Conservation (phyloP, 148 eudicot genomes). For the Cornus kousa region DNA sequence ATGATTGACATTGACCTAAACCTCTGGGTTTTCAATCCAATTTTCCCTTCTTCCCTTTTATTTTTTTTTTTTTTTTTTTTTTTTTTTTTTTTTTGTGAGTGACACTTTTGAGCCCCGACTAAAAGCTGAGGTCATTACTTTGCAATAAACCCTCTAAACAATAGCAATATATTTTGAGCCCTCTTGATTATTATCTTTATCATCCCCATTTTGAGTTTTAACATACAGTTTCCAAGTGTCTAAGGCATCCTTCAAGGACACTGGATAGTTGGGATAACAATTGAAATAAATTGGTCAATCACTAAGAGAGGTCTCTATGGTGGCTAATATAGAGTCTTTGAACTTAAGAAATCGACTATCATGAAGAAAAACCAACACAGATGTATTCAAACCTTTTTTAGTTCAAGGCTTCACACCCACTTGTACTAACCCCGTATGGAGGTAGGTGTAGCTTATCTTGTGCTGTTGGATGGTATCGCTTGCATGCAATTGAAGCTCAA, state of each 20-base stretch:
- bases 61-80: too few relatives aligned
- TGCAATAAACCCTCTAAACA: not conserved
- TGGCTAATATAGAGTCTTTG: too few relatives aligned
- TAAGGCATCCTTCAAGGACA: not conserved
- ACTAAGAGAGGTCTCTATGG: too few relatives aligned
- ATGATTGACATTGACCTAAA: too few relatives aligned
- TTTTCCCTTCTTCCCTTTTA: too few relatives aligned
- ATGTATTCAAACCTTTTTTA: not conserved
- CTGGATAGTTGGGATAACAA: not conserved
- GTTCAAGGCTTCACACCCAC: constrained; percentile 6
- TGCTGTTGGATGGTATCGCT: not conserved
- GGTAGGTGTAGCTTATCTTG: not conserved
- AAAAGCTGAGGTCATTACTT: too few relatives aligned
- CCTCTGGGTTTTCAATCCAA: too few relatives aligned
- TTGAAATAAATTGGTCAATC: too few relatives aligned
- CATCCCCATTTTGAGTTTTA: not conserved
- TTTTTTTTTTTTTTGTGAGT: too few relatives aligned
- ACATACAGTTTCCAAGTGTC: not conserved
- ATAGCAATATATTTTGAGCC: not conserved
- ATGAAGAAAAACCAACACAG: not conserved
- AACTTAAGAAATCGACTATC: not conserved
- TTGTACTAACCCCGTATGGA: constrained; percentile 1
- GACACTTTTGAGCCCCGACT: too few relatives aligned
- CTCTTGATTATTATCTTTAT: too few relatives aligned
- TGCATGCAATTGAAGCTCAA: not conserved